Conservation (phyloP, 768 basidiomycete genomes). For the Russula dissimulans region DNA sequence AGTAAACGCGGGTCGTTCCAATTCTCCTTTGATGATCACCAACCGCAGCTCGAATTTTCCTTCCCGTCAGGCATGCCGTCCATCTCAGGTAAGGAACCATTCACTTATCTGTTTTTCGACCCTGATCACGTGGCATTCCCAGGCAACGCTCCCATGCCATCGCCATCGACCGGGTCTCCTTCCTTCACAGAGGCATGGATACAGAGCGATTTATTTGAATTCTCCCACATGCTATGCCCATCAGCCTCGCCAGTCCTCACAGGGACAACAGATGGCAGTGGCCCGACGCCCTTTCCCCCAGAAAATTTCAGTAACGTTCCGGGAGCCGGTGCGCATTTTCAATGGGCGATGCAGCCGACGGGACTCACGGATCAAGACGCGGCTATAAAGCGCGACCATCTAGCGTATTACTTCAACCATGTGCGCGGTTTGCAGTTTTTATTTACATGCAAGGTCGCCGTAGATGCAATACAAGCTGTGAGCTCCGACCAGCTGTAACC, state of each 20-base stretch:
- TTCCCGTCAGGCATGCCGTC: conserved; percentile 17
- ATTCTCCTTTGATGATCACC: conserved; percentile 8
- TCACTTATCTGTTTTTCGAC: conserved; percentile 2
- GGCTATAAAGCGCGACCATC: conserved; percentile 21
- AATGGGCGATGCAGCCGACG: conserved; percentile 11
- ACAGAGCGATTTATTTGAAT: not conserved
- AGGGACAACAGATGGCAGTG: not conserved
- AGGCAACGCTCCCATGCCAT: conserved; percentile 9
- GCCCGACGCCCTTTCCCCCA: not conserved
- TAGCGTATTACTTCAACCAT: conserved; percentile 68
- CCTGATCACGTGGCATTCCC: not conserved
- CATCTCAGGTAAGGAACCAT: conserved; percentile 12
- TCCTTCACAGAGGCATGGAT: conserved; percentile 9
- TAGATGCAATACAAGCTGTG: conserved; percentile 58
- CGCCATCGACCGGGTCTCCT: not conserved
- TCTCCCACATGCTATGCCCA: not conserved
- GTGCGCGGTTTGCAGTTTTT: conserved; percentile 59
- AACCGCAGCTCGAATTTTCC: conserved; percentile 6
- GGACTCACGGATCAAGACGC: conserved; percentile 16
- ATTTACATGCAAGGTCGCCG: conserved; percentile 52
- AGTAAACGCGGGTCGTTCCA: conserved; percentile 12
- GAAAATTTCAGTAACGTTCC: conserved; percentile 15
- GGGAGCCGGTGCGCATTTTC: conserved; percentile 1
- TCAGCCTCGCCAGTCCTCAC: not conserved
- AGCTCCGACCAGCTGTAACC: conserved; percentile 23